A percentile compares a stretch with the other conserved stretches of the same genome.
Evolutionary conservation across 2,329 filamentous ascomycete species (phyloP).

Genomic region (Alternaria brassicae): DNA sequence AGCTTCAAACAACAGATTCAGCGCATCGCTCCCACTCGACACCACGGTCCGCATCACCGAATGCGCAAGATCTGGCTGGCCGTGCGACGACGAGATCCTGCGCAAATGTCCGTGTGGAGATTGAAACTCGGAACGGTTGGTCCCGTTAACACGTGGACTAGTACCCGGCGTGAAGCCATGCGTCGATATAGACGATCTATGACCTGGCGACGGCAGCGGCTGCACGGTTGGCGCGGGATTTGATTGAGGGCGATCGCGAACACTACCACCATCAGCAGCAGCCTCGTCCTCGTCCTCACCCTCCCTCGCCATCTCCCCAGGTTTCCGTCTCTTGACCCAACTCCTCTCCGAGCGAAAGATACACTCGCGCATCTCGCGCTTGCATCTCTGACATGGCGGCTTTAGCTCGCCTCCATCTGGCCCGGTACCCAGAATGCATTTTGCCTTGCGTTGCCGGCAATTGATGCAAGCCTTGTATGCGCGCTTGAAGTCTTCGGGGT

Average conservation of each 20-base stretch:
- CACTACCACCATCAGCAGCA: background rate
- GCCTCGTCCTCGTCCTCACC: constrained; percentile 30
- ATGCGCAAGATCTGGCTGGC: constrained; percentile 45
- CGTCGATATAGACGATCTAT: constrained; percentile 35
- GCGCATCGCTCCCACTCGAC: constrained; percentile 61
- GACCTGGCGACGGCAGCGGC: constrained; percentile 29
- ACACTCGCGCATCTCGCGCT: constrained; percentile 60
- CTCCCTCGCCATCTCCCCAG: constrained; percentile 35
- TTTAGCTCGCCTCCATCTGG: constrained; percentile 52
- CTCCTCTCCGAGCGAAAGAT: constrained; percentile 53
- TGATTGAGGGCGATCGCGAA: constrained; percentile 13
- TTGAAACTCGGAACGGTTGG: constrained; percentile 38
- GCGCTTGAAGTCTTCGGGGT: constrained; percentile 57
- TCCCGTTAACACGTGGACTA: constrained; percentile 35
- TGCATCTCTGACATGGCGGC: constrained; percentile 58
- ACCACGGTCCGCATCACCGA: constrained; percentile 59
- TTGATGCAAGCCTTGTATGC: constrained; percentile 63
- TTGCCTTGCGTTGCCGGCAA: constrained; percentile 61
- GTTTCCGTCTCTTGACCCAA: constrained; percentile 49
- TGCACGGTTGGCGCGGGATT: constrained; percentile 16
- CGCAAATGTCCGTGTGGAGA: constrained; percentile 40
- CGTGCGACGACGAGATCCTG: constrained; percentile 40
- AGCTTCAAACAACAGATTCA: constrained; percentile 62
- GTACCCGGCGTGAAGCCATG: constrained; percentile 34
- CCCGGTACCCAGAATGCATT: constrained; percentile 57